These are phyloP conservation scores for Trichoderma sp. DNA, from an alignment of 2,329 filamentous ascomycete species.

Conservation along the genomic window DNA sequence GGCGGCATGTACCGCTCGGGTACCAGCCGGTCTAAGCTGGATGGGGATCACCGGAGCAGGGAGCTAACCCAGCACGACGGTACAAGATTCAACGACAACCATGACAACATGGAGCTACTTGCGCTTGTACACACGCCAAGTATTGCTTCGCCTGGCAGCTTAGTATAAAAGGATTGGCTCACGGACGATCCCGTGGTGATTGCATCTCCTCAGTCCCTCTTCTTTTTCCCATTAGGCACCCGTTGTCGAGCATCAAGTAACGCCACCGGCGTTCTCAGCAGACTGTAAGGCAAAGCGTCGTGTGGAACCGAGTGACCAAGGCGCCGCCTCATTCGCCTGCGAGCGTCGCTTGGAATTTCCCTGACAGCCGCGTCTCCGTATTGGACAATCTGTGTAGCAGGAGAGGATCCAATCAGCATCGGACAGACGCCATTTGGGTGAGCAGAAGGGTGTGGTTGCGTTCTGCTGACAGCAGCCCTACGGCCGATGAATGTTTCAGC, in stretches of 20 bases:
- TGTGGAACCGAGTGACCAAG: constrained; percentile 2
- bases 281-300: background rate
- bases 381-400: constrained; percentile 8
- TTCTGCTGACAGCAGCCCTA: constrained; percentile 13
- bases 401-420: background rate
- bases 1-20: background rate
- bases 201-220: background rate
- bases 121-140: background rate
- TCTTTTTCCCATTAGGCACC: background rate
- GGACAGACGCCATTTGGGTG: background rate
- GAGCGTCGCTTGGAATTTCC: constrained; percentile 14
- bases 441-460: background rate
- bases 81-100: background rate
- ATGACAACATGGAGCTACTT: background rate
- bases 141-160: background rate
- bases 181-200: background rate
- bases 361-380: constrained; percentile 5
- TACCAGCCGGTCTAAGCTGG: background rate
- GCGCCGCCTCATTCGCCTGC: background rate
- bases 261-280: background rate
- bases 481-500: background rate
- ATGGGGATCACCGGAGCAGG: constrained; percentile 9
- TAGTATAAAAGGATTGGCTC: background rate
- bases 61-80: constrained; percentile 7
- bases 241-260: background rate